Evolutionary conservation across 2,329 filamentous ascomycete species (phyloP), one percentile per base, ranked within the genome.

Genomic region (Fusarium globosum): DNA sequence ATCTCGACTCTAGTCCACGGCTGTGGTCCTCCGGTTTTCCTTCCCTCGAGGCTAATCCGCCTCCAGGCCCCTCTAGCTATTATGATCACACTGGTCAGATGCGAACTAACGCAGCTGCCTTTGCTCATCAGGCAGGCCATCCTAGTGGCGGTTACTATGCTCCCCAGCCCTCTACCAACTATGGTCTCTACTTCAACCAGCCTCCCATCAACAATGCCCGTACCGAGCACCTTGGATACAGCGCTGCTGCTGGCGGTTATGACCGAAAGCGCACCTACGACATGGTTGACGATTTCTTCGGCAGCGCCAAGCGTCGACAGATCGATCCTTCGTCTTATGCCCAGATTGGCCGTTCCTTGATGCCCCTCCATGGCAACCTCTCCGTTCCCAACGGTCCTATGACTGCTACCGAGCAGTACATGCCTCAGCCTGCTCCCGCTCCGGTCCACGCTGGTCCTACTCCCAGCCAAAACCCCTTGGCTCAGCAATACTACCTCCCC

Each of bases 271-370:
- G 95, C 71, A 90, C 91, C n/a, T 94, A 92, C 76, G 95, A 98
- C 79, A 93, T 94, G 66, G 86, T 98, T 68, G 96, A 97, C 80
- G 94, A 97, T 81, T 97, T 98, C 85, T 97, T 98, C 76, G 94
- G 93, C 75, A 94, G 94, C 80, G 91, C 95, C 76, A 98, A 98
- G 88, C 94, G 95, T 78, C 93, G 95, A 79, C 91, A 95, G 77
- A 93, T 98, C 75, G 94, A 98, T 81, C 93, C 95, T 7, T 88
- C 88, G 61, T 96, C 93, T n/a, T 98, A 98, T 83, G 89, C 93
- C 65, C 94, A 97, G 80, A 95, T 99, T 73, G 95, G 95, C 76
- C 94, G 96, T 81, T 93, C 95, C 71, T 88, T 99, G 68, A 89
- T 96, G 81, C 93, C 93, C 71, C 88, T 97, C 18, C 94, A 96